Evolutionary conservation across 768 basidiomycete genomes (phyloP), one percentile per base, ranked within the genome.

Genomic region (Collybia sp.): DNA sequence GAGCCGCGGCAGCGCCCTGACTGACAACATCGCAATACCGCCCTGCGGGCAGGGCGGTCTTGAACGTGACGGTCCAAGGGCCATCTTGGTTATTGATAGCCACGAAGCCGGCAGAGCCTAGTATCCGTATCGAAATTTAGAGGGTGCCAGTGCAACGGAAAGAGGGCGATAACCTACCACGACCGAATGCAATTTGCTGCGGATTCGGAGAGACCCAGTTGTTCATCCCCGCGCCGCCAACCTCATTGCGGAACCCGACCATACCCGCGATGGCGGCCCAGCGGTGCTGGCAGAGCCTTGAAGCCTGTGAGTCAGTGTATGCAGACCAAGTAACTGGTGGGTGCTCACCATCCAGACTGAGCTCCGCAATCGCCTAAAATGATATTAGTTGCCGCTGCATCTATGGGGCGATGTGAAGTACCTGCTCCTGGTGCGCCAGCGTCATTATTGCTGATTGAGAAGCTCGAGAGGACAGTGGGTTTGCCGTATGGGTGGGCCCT

Each of bases 251-350:
- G 68, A 84, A 83, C 1, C 77, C 80, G 12, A 74, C 73, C 80
- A 84, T 82, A 4, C 82, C 82, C 2, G 69, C 61, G 34, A 84
- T 65, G 4, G 81, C 72, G 2, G 68, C 54, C 65, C 71, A 81
- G 3, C 83, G 76, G 52, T 85, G 83, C 53, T 85, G 82, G 56
- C 82, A 84, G 31, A 79, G 62, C 80, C 81, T 84, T 1, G 80
- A 78, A 16, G 68, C 70, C 13, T 65, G 58, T 3, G 79, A 82
- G 9, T 70, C 72, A n/a, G 59, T 76, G 25, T 4, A 25, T 0
- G 65, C 63, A 4, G 68, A 67, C 53, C 82, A 85, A 1, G 75
- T 70, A 19, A 79, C 81, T 2, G 60, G 42, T 31, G 69, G 76
- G 75, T 43, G 2, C 15, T 19, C 6, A 15, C 8, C 25, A 25